Conservation (phyloP, 306 rosid species). For the Quercus alba region DNA sequence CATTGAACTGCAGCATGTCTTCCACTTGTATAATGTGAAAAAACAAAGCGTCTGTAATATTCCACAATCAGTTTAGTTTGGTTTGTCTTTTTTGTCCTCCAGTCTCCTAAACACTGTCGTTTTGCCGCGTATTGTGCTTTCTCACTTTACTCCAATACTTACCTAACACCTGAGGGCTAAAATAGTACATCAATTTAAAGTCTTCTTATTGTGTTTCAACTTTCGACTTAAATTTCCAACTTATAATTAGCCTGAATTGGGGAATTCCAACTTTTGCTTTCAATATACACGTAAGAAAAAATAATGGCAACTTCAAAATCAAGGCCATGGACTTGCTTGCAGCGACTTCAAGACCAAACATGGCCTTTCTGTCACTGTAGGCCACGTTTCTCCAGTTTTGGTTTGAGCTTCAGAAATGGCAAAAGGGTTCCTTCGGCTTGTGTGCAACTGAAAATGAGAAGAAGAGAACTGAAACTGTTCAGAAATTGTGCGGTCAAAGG, state of each 20-base stretch:
- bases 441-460: conserved; percentile 4
- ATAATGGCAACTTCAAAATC: conserved; percentile 35
- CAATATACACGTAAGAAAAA: not conserved
- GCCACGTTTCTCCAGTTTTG: not conserved
- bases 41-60: too few relatives aligned
- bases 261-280: not conserved
- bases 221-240: not conserved
- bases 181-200: too few relatives aligned
- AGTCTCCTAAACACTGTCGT: not conserved
- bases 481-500: conserved; percentile 15
- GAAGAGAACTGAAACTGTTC: not conserved
- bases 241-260: too few relatives aligned
- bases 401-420: not conserved
- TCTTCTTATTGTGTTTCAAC: too few relatives aligned
- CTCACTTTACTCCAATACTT: not conserved
- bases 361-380: conserved; percentile 16
- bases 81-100: too few relatives aligned
- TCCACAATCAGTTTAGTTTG: too few relatives aligned
- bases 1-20: too few relatives aligned
- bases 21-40: too few relatives aligned
- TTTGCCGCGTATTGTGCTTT: conserved; percentile 22
- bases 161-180: too few relatives aligned
- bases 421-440: not conserved
- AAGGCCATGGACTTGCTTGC: conserved; percentile 11
- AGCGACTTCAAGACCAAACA: conserved; percentile 4